Conservation (phyloP, 352 stramenopile genomes). For the Thalassiosira exigua region DNA sequence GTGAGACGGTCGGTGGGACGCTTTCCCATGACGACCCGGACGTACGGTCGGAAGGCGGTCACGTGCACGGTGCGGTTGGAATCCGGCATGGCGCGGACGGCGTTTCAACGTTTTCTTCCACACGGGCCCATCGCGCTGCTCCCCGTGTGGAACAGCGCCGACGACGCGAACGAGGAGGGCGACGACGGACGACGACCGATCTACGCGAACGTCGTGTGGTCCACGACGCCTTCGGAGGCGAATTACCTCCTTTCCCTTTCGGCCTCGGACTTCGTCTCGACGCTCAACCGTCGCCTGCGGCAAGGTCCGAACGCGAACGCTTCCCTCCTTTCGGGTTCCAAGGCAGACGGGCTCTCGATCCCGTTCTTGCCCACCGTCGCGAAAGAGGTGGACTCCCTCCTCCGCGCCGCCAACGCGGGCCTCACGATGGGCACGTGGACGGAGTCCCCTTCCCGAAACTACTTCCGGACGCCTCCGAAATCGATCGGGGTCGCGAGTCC, state of each 20-base stretch:
- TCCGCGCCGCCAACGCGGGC: conserved; percentile 48
- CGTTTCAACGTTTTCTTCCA: conserved; percentile 79
- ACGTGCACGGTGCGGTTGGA: conserved; percentile 78
- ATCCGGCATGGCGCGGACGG: conserved; percentile 46
- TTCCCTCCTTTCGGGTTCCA: conserved; percentile 28
- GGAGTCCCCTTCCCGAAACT: conserved; percentile 52
- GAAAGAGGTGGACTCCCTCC: conserved; percentile 54
- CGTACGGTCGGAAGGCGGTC: conserved; percentile 72
- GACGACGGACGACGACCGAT: conserved; percentile 41
- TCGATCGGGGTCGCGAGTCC: conserved; percentile 39
- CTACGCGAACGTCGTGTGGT: conserved; percentile 84
- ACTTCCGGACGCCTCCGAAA: conserved; percentile 47
- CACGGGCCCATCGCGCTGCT: conserved; percentile 77
- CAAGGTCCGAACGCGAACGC: conserved; percentile 54
- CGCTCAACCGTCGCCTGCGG: conserved; percentile 46
- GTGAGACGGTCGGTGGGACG: conserved; percentile 56
- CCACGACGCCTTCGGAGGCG: conserved; percentile 66
- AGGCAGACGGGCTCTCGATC: neutral
- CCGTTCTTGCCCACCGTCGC: conserved; percentile 35
- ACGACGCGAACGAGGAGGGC: conserved; percentile 7
- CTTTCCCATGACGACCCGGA: conserved; percentile 56
- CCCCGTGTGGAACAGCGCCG: conserved; percentile 62
- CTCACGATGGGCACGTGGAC: conserved; percentile 62
- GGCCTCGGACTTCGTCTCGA: conserved; percentile 32
- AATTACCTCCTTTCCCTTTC: conserved; percentile 59